These are phyloP conservation scores for Wallacemonas rigidus DNA, from an alignment of 208 protist species.

Conservation along the genomic window DNA sequence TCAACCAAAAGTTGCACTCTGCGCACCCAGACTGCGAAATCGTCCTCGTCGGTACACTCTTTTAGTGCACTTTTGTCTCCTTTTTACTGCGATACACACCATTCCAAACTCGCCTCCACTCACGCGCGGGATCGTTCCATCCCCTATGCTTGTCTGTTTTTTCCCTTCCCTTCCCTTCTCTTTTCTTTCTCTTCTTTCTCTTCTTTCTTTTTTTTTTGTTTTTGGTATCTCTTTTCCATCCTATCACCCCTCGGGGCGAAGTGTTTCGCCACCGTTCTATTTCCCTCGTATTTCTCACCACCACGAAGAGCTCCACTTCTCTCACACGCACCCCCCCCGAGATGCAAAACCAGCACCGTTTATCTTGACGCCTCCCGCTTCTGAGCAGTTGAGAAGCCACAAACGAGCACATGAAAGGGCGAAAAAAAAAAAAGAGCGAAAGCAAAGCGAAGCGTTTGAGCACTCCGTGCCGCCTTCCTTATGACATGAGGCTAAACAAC, in stretches of 20 bases:
- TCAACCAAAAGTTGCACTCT: too few species aligned
- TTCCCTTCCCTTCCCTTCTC: neutral
- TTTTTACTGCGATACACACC: neutral
- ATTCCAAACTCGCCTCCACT: neutral
- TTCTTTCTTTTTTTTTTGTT: conserved; percentile 9
- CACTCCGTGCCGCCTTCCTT: too few species aligned
- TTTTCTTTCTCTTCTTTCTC: conserved; percentile 12
- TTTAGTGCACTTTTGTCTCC: neutral
- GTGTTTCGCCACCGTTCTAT: neutral
- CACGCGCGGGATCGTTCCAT: neutral
- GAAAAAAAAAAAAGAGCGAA: too few species aligned
- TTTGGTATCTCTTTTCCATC: neutral
- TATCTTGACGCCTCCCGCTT: neutral
- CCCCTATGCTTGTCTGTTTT: neutral
- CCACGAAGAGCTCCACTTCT: neutral
- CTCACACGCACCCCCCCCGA: neutral
- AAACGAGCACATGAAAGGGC: too few species aligned
- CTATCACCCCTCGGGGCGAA: neutral
- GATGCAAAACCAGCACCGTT: neutral
- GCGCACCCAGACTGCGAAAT: too few species aligned
- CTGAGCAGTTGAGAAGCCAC: too few species aligned
- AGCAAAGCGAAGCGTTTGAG: too few species aligned
- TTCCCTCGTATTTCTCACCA: neutral
- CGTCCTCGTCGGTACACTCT: neutral
- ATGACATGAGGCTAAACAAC: too few species aligned